Conservation (phyloP, 2,329 filamentous ascomycete species). For the Alternaria solani region DNA sequence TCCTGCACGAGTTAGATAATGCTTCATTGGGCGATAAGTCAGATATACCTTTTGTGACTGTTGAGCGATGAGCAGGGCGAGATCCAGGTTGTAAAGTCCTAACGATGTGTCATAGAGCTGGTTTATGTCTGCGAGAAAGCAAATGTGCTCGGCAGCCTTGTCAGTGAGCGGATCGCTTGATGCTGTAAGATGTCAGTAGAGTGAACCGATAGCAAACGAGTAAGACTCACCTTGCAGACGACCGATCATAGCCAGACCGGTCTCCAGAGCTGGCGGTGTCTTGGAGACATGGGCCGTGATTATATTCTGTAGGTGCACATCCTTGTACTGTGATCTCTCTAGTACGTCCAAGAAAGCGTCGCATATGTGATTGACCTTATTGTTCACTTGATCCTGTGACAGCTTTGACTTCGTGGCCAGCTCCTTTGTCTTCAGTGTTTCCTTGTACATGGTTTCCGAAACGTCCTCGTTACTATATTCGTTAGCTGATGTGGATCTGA, state of each 20-base stretch:
- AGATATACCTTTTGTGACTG: constrained; percentile 78
- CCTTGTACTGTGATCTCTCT: constrained; percentile 59
- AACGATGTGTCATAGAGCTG: constrained; percentile 89
- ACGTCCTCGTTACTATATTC: constrained; percentile 80
- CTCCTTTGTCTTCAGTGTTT: constrained; percentile 69
- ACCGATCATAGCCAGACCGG: constrained; percentile 81
- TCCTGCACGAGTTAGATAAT: constrained; percentile 59
- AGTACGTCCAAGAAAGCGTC: constrained; percentile 80
- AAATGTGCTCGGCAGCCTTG: constrained; percentile 93
- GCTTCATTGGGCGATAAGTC: background rate
- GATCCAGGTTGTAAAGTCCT: constrained; percentile 88
- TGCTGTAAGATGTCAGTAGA: constrained; percentile 23
- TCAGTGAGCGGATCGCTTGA: constrained; percentile 71
- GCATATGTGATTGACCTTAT: constrained; percentile 88
- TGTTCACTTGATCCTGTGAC: constrained; percentile 35
- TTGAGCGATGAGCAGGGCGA: constrained; percentile 89
- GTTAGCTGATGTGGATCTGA: constrained; percentile 15
- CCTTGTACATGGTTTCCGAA: constrained; percentile 89
- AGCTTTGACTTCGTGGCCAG: constrained; percentile 26
- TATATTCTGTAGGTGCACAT: constrained; percentile 81
- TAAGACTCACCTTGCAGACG: constrained; percentile 63
- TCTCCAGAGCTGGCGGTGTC: constrained; percentile 84
- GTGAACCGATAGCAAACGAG: too few species aligned
- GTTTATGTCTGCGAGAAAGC: constrained; percentile 94
- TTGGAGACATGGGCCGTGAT: constrained; percentile 97